Conservation (phyloP, 2,329 filamentous ascomycete species). For the Ophiostoma pallidulum region DNA sequence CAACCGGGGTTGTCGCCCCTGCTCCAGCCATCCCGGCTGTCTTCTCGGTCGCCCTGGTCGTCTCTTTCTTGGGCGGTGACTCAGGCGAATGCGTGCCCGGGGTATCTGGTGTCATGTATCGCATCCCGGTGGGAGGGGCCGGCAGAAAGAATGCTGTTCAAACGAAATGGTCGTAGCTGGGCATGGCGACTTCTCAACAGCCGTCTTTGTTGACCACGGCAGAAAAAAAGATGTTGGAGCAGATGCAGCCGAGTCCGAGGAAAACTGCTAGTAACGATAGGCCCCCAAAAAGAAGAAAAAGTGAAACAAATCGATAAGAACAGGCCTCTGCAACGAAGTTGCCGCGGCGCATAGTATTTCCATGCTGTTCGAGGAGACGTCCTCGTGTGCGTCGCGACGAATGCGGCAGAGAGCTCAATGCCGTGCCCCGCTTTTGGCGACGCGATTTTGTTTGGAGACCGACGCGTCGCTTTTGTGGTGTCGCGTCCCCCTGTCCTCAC, state of each 20-base stretch:
- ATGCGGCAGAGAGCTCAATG: neutral
- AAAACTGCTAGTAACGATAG: neutral
- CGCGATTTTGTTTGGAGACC: slow-evolving; percentile 3
- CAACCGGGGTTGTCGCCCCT: neutral
- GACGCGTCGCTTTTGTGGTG: slow-evolving; percentile 9
- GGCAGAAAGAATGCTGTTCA: neutral
- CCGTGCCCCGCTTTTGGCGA: slow-evolving; percentile 10
- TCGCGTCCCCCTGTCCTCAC: slow-evolving; percentile 10
- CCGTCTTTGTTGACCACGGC: no score
- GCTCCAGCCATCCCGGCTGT: neutral
- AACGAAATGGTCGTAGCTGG: no score
- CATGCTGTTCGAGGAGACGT: neutral
- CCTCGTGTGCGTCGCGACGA: slow-evolving; percentile 3
- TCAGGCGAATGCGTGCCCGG: slow-evolving; percentile 11
- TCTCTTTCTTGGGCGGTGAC: neutral
- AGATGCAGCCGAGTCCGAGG: no score
- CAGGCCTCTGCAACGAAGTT: no score
- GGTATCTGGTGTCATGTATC: slow-evolving; percentile 13
- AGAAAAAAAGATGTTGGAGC: no score
- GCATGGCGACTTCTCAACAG: no score
- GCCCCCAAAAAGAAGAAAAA: neutral
- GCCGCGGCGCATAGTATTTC: no score
- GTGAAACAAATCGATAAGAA: neutral
- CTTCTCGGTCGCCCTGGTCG: slow-evolving; percentile 5
- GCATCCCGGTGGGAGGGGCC: slow-evolving; percentile 4